phyloP scores from a whole-genome alignment of 441 rosid genomes.

The Geranium incanum region DNA sequence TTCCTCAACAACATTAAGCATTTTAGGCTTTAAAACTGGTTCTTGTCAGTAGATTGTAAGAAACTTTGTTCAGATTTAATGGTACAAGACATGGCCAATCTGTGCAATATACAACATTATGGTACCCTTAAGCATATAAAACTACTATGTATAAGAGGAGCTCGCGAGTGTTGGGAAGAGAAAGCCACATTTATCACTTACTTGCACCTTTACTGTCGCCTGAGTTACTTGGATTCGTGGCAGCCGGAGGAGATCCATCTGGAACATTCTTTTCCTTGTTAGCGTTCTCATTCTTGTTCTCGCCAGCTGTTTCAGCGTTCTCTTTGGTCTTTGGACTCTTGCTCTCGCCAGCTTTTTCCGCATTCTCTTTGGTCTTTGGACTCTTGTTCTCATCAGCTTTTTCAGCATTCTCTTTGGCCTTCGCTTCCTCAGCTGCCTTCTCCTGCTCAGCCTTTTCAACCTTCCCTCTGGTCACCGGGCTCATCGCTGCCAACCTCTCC shows the following conservation, averaged over 20 bases:
- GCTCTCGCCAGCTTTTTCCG: not conserved
- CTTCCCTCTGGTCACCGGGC: not conserved
- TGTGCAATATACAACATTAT: not conserved
- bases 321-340: constrained; percentile 2
- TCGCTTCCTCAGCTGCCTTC: not conserved
- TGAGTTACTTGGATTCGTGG: not conserved
- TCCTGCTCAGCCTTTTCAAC: not conserved
- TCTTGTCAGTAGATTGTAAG: not conserved
- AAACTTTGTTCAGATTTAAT: not conserved
- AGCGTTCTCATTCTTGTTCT: not conserved
- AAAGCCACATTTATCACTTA: not conserved
- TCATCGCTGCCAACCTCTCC: constrained; percentile 18
- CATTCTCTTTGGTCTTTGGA: not conserved
- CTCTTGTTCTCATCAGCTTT: not conserved
- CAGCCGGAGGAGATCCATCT: constrained; percentile 8
- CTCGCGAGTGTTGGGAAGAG: not conserved
- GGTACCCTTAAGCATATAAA: not conserved
- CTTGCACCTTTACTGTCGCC: not conserved
- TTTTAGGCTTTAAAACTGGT: not conserved
- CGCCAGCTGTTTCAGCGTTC: not conserved
- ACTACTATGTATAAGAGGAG: not conserved
- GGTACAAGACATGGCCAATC: not conserved
- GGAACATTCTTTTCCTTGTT: not conserved
- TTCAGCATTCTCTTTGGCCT: not conserved
- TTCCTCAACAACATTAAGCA: not conserved